Evolutionary conservation across 2,329 filamentous ascomycete species (phyloP).

Genomic region (Fusarium palustre): DNA sequence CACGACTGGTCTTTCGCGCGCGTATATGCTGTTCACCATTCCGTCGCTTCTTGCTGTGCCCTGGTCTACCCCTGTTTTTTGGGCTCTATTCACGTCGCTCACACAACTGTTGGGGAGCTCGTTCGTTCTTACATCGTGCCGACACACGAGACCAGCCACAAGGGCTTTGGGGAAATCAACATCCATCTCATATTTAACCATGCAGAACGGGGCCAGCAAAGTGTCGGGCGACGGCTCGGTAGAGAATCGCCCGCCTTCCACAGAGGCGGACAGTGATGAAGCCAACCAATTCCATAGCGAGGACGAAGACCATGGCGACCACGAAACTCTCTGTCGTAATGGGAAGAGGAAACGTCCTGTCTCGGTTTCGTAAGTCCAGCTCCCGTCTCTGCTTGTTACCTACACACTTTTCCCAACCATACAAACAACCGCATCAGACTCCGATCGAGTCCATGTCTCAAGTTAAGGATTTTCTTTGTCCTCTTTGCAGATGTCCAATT

Average conservation of each 20-base stretch:
- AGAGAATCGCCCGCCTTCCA: constrained; percentile 50
- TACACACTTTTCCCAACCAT: constrained; percentile 21
- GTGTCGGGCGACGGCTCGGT: constrained; percentile 46
- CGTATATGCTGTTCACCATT: constrained; percentile 14
- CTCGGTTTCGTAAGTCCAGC: constrained; percentile 65
- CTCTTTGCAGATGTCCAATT: constrained; percentile 19
- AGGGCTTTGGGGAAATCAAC: constrained; percentile 28
- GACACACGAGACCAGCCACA: constrained; percentile 29
- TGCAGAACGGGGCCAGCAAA: constrained; percentile 46
- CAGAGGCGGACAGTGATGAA: constrained; percentile 62
- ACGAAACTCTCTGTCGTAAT: constrained; percentile 49
- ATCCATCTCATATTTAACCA: constrained; percentile 31
- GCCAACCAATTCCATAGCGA: constrained; percentile 48
- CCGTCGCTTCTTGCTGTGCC: constrained; percentile 24
- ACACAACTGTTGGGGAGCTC: constrained; percentile 29
- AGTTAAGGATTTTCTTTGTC: constrained; percentile 6
- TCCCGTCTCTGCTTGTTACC: constrained; percentile 18
- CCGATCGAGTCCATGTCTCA: constrained; percentile 16
- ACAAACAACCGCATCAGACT: constrained; percentile 10
- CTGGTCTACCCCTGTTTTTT: constrained; percentile 21
- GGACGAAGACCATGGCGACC: constrained; percentile 61
- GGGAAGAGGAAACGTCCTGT: constrained; percentile 71
- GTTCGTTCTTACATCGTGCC: constrained; percentile 37
- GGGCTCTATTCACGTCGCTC: constrained; percentile 16
- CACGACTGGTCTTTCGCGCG: constrained; percentile 32